Base-by-base conservation (phyloP, 192 early-diverging fungal genomes). In the Entrophospora sp. region DNA sequence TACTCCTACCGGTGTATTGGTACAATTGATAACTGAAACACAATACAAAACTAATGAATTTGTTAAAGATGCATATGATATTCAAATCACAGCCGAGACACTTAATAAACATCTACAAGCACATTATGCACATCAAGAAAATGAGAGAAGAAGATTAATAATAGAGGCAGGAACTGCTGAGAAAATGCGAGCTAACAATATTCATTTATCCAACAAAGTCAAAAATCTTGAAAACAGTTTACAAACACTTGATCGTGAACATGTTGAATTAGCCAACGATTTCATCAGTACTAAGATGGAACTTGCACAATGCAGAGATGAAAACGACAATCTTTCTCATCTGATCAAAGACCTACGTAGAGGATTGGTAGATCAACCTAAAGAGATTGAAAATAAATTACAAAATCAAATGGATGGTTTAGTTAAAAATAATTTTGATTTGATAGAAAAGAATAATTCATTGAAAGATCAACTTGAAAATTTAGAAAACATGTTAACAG, bases 391-490 rank as follows among this genome's bases (percentile, higher is more conserved):
- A 70, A 78, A 71, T 7, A 67, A 72, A 31, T 76, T 86, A 55
- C 75, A 83, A 71, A 79, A 77, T 31, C 89, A 96, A 56, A 85
- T 95, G 76, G 86, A 96, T 31, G 67, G 75, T 44, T 75, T 98
- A 46, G 82, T 88, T 5, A 67, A 82, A 32, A 98, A 97, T 79
- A 98, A 98, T 70, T 73, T 87, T 37, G 87, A 85, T 51, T 79
- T 94, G 7, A 82, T 85, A 0, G 69, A 85, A 45, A 79, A 76
- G 51, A 90, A 91, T 64, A 77, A 79, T 46, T 72, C 82, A 44
- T 70, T 88, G n/a, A 84, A 87, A 57, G 84, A 88, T 63, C 79
- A 85, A 35, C 53, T 87, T 52, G 76, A 77, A 48, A 83, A 89
- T 52, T 76, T 87, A 73, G 88, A 90, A 68, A 82, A 81, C 10